Evolutionary conservation across 1,284 basidiomycete species (phyloP).

Genomic region (Nidula niveotomentosa): DNA sequence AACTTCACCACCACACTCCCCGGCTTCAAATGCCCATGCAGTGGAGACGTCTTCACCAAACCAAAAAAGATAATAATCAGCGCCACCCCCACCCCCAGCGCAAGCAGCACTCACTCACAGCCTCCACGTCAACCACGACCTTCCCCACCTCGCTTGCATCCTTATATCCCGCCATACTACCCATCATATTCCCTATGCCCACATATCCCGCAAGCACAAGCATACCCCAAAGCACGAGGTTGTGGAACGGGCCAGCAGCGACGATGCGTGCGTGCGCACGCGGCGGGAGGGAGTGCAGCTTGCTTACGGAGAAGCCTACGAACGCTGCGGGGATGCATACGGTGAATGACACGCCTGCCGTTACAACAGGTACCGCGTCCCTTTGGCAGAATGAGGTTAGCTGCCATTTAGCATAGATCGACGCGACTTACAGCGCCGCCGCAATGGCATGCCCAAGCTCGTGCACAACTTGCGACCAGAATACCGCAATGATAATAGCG

Average conservation of each 20-base stretch:
- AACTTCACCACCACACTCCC: slow-evolving; percentile 56
- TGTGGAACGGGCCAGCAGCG: slow-evolving; percentile 72
- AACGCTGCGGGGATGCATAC: slow-evolving; percentile 70
- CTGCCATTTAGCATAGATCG: background rate
- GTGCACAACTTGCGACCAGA: slow-evolving; percentile 61
- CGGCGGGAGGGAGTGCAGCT: slow-evolving; percentile 38
- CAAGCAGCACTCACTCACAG: slow-evolving; percentile 29
- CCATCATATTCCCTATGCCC: slow-evolving; percentile 24
- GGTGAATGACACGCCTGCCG: slow-evolving; percentile 55
- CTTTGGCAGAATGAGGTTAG: slow-evolving; percentile 25
- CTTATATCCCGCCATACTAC: slow-evolving; percentile 43
- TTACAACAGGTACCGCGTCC: slow-evolving; percentile 52
- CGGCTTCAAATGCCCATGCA: slow-evolving; percentile 46
- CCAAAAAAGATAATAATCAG: background rate
- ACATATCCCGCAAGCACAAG: slow-evolving; percentile 30
- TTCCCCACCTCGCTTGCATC: slow-evolving; percentile 49
- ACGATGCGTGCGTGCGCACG: slow-evolving; percentile 52
- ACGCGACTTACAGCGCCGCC: slow-evolving; percentile 56
- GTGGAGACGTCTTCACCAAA: slow-evolving; percentile 50
- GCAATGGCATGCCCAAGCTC: slow-evolving; percentile 71
- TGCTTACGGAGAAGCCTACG: slow-evolving; percentile 49
- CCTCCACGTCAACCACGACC: slow-evolving; percentile 48
- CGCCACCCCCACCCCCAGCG: background rate
- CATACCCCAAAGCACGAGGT: slow-evolving; percentile 47
- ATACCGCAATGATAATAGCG: slow-evolving; percentile 56